phyloP scores from a whole-genome alignment of 139 green algal species.

The Nannochloris sp. region DNA sequence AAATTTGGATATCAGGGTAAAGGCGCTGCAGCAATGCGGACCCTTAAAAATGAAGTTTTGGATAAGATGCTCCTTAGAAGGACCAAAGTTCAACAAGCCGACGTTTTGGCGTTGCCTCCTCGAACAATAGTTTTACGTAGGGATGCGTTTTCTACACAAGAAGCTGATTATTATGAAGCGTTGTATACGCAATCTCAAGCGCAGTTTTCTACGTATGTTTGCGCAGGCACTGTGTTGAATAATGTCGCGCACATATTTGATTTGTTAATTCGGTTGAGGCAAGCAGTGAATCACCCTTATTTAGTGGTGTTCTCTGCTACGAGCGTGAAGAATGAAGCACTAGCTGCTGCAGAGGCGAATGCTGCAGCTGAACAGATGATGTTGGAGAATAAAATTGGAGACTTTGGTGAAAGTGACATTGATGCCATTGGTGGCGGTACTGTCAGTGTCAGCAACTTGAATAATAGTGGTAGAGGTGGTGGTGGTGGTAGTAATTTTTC shows the following conservation, averaged over 20 bases:
- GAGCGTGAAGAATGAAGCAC: neutral
- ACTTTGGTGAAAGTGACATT: too few relatives aligned
- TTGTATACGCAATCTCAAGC: slow-evolving; percentile 81
- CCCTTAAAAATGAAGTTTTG: slow-evolving; percentile 70
- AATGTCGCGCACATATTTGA: slow-evolving; percentile 88
- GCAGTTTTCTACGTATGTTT: slow-evolving; percentile 65
- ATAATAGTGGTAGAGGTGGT: neutral
- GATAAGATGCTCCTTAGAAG: slow-evolving; percentile 68
- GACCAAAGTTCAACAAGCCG: slow-evolving; percentile 88
- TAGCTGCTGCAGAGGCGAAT: neutral
- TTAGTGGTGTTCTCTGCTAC: slow-evolving; percentile 72
- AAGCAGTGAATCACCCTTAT: slow-evolving; percentile 27
- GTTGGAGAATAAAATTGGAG: too few relatives aligned
- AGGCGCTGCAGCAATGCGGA: slow-evolving; percentile 50
- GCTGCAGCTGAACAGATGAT: neutral
- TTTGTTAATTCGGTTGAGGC: slow-evolving; percentile 66
- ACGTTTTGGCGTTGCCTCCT: slow-evolving; percentile 84
- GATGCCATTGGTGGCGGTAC: slow-evolving; percentile 8
- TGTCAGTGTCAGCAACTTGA: neutral
- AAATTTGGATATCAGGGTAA: slow-evolving; percentile 47
- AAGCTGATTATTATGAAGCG: slow-evolving; percentile 90
- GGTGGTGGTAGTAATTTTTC: neutral
- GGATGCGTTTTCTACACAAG: slow-evolving; percentile 63
- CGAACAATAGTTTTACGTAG: slow-evolving; percentile 58
- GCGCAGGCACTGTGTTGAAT: slow-evolving; percentile 20